A percentile compares a stretch with the other conserved stretches of the same genome.
These are phyloP conservation scores for Chloris gayana DNA, from an alignment of 176 grass and related monocot species.

Conservation along the genomic window DNA sequence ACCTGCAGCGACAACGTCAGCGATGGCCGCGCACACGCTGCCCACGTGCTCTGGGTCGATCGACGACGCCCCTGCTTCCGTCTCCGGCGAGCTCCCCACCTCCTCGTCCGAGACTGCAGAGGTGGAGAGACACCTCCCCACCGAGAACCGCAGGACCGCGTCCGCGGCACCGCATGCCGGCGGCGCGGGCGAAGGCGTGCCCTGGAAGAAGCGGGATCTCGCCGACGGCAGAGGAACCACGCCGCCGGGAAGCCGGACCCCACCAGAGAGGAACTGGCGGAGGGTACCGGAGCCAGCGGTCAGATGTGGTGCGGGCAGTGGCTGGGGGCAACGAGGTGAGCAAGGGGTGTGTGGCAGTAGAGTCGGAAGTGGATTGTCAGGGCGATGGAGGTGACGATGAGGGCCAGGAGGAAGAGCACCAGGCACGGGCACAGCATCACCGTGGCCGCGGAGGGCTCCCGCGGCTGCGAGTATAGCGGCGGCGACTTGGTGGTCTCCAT, in stretches of 20 bases:
- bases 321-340: conserved; percentile 58
- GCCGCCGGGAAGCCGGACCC: not conserved
- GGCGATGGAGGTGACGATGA: conserved; percentile 56
- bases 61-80: not conserved
- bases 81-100: not conserved
- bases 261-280: not conserved
- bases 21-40: conserved; percentile 60
- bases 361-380: conserved; percentile 76
- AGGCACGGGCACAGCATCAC: conserved; percentile 79
- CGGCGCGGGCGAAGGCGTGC: not conserved
- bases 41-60: conserved; percentile 35
- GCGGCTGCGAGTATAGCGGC: conserved; percentile 41
- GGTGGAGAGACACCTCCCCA: conserved; percentile 27
- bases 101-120: conserved; percentile 20
- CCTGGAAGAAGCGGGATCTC: conserved; percentile 14
- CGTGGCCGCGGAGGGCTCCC: conserved; percentile 34
- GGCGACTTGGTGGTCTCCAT: conserved; percentile 55
- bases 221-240: conserved; percentile 5
- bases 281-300: not conserved
- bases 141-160: not conserved
- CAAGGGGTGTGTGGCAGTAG: conserved; percentile 71
- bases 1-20: conserved; percentile 40
- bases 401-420: conserved; percentile 49
- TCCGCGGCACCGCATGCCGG: not conserved
- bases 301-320: conserved; percentile 50